Conservation (phyloP, 1,139 yeast species). For the Pichia sp. region DNA sequence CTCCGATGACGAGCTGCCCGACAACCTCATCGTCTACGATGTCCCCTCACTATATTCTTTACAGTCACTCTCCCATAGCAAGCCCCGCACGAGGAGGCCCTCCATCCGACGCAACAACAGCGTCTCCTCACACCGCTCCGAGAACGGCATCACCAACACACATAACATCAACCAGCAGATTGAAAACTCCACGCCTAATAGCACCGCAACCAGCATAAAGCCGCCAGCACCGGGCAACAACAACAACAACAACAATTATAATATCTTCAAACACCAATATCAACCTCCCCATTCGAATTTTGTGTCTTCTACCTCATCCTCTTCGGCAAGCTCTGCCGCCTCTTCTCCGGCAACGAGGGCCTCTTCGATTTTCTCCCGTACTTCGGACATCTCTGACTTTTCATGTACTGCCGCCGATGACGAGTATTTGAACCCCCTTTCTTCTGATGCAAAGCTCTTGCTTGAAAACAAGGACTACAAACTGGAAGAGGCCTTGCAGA, state of each 20-base stretch:
- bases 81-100: constrained; percentile 13
- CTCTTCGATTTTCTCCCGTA: constrained; percentile 40
- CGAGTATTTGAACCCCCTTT: constrained; percentile 27
- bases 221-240: too few species aligned
- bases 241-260: neutral
- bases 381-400: constrained; percentile 28
- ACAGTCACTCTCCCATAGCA: constrained; percentile 31
- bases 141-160: constrained; percentile 13
- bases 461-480: constrained; percentile 39
- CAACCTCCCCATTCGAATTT: neutral
- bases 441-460: constrained; percentile 49
- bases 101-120: constrained; percentile 16
- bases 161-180: constrained; percentile 17
- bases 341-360: constrained; percentile 40
- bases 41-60: constrained; percentile 61
- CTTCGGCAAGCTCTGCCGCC: constrained; percentile 15
- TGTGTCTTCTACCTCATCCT: constrained; percentile 6
- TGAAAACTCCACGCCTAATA: constrained; percentile 4
- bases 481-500: constrained; percentile 39
- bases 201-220: too few species aligned
- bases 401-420: constrained; percentile 29
- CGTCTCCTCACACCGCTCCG: constrained; percentile 11
- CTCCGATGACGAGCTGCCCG: constrained; percentile 52
- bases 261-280: neutral
- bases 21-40: constrained; percentile 51